Conservation (phyloP, 1,284 basidiomycete species). For the Trametes versicolor region DNA sequence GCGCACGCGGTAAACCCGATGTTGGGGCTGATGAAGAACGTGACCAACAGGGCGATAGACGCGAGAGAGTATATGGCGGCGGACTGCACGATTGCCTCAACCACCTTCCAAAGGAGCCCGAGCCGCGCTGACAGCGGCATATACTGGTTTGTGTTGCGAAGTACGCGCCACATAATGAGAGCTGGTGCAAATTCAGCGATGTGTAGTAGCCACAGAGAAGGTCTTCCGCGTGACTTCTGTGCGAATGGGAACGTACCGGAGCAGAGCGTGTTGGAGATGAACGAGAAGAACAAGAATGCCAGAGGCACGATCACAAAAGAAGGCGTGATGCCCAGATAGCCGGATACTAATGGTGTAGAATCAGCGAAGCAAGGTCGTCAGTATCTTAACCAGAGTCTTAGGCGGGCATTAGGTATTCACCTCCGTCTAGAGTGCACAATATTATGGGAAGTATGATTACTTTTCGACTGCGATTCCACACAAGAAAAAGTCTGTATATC, state of each 20-base stretch:
- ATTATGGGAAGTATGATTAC: background rate
- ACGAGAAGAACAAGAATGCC: constrained; percentile 25
- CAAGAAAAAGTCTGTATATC: constrained; percentile 4
- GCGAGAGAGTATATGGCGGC: constrained; percentile 31
- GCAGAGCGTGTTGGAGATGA: constrained; percentile 27
- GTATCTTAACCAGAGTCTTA: too few relatives aligned
- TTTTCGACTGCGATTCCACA: background rate
- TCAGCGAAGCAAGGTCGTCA: too few relatives aligned
- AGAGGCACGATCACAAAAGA: background rate
- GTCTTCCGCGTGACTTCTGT: too few relatives aligned
- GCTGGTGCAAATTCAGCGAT: constrained; percentile 23
- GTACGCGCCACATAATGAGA: constrained; percentile 24
- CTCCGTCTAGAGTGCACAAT: background rate
- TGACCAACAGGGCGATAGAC: constrained; percentile 25
- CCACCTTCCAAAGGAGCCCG: constrained; percentile 17
- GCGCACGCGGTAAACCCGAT: constrained; percentile 27
- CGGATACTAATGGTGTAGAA: background rate
- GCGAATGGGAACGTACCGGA: constrained; percentile 15
- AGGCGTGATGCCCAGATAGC: background rate
- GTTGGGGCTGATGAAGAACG: constrained; percentile 30
- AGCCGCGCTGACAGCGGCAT: background rate
- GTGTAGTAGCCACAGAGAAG: too few relatives aligned
- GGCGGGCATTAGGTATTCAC: background rate
- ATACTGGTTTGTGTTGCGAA: background rate
- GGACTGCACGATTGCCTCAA: constrained; percentile 32